Conservation (phyloP, 441 rosid genomes). For the Syzygium syzygioides region DNA sequence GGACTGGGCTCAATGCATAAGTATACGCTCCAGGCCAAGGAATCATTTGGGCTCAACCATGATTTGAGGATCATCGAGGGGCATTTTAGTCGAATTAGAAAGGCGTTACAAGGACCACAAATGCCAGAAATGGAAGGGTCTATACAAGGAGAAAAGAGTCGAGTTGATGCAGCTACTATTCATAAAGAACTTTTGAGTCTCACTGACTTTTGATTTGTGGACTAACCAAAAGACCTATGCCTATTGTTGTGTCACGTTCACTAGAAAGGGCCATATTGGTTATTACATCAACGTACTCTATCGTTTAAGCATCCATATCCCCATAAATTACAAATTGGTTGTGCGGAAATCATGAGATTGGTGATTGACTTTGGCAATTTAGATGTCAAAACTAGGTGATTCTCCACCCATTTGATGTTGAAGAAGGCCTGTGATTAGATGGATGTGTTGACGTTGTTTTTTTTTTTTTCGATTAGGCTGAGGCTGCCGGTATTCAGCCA, state of each 20-base stretch:
- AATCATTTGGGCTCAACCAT: neutral
- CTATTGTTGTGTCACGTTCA: neutral
- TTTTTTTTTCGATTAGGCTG: neutral
- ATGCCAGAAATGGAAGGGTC: neutral
- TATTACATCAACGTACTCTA: accelerated
- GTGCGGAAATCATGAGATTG: neutral
- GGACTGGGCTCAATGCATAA: neutral
- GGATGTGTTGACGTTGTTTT: neutral
- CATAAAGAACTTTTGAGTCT: neutral
- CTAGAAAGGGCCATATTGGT: accelerated
- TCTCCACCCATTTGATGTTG: neutral
- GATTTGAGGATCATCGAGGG: neutral
- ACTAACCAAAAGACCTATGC: neutral
- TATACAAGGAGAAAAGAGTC: neutral
- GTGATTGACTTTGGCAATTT: neutral
- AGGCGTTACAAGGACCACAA: neutral
- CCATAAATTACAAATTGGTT: neutral
- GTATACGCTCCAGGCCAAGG: neutral
- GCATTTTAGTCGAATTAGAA: neutral
- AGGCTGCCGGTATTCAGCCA: too few relatives aligned
- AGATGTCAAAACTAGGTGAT: too few relatives aligned
- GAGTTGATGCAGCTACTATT: neutral
- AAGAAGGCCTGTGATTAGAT: neutral
- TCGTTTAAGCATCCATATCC: neutral
- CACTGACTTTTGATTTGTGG: neutral